Percentiles rank a stretch among this genome's conserved stretches.
phyloP scores from a whole-genome alignment of 768 basidiomycete species.

The Rhodosporidiobolus odoratus region DNA sequence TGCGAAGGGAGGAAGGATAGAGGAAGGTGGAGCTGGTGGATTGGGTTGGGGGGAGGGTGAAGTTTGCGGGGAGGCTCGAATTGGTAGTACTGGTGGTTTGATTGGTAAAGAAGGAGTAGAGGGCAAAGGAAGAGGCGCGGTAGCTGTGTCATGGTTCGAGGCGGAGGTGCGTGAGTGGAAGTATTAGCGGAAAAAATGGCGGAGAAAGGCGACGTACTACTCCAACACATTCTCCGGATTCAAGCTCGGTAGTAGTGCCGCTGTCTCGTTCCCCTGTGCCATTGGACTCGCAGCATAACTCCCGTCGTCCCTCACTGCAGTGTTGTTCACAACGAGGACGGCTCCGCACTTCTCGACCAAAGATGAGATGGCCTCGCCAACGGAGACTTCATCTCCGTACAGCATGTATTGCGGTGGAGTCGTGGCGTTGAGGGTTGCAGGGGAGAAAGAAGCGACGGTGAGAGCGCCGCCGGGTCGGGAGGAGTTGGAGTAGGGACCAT shows the following conservation, averaged over 20 bases:
- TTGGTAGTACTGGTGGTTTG: background rate
- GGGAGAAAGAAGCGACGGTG: constrained; percentile 6
- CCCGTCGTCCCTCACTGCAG: constrained; percentile 2
- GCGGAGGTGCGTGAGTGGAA: too few relatives aligned
- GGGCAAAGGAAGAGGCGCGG: constrained; percentile 23
- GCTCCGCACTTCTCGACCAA: constrained; percentile 1
- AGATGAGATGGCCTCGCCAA: background rate
- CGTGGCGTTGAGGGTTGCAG: background rate
- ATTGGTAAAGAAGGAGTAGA: constrained; percentile 24
- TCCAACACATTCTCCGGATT: background rate
- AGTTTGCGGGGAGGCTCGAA: constrained; percentile 11
- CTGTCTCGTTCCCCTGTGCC: background rate
- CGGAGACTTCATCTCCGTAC: constrained; percentile 15
- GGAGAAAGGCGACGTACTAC: background rate
- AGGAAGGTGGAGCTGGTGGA: background rate
- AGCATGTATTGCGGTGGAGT: constrained; percentile 23
- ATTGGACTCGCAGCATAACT: background rate
- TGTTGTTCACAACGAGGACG: background rate
- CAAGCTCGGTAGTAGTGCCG: constrained; percentile 1
- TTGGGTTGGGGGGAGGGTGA: constrained; percentile 1
- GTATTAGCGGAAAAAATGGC: too few relatives aligned
- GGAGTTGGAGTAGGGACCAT: constrained; percentile 18
- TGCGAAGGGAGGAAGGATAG: background rate
- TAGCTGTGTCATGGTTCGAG: too few relatives aligned
- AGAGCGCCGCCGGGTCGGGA: constrained; percentile 21